phyloP scores from a whole-genome alignment of 768 basidiomycete genomes.

The Auriculariales sp. region DNA sequence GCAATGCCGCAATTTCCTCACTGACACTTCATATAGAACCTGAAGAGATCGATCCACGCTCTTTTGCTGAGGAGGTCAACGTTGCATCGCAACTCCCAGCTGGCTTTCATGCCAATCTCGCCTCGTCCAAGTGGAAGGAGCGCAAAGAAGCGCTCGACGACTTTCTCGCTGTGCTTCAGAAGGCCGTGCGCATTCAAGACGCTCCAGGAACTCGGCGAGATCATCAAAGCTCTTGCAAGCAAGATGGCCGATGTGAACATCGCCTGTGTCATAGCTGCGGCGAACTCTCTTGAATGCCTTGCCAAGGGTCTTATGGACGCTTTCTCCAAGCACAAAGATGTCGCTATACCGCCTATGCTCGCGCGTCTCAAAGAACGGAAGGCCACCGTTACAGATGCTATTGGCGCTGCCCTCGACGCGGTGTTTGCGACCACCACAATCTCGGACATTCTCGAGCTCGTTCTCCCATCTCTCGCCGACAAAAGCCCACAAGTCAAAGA shows the following conservation, averaged over 20 bases:
- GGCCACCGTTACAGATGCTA: slow-evolving; percentile 73
- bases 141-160: slow-evolving; percentile 85
- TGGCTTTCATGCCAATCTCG: slow-evolving; percentile 56
- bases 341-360: slow-evolving; percentile 61
- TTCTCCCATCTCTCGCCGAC: slow-evolving; percentile 58
- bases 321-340: slow-evolving; percentile 63
- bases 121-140: slow-evolving; percentile 97
- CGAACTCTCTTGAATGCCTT: slow-evolving; percentile 70
- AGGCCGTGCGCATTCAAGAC: slow-evolving; percentile 67
- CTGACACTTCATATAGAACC: slow-evolving; percentile 21
- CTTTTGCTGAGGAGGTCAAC: slow-evolving; percentile 69
- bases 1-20: slow-evolving; percentile 6
- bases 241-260: slow-evolving; percentile 91
- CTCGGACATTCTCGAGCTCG: slow-evolving; percentile 69
- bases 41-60: slow-evolving; percentile 57
- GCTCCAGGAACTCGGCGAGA: slow-evolving; percentile 59
- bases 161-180: slow-evolving; percentile 50
- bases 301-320: slow-evolving; percentile 64
- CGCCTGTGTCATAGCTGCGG: slow-evolving; percentile 83
- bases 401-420: slow-evolving; percentile 80
- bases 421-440: slow-evolving; percentile 65
- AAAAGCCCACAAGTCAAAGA: slow-evolving; percentile 98
- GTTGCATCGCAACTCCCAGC: slow-evolving; percentile 62
- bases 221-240: slow-evolving; percentile 60
- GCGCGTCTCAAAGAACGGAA: slow-evolving; percentile 93